Evolutionary conservation across 129 eudicot genomes (phyloP).

Genomic region (Heracleum sosnowskyi): DNA sequence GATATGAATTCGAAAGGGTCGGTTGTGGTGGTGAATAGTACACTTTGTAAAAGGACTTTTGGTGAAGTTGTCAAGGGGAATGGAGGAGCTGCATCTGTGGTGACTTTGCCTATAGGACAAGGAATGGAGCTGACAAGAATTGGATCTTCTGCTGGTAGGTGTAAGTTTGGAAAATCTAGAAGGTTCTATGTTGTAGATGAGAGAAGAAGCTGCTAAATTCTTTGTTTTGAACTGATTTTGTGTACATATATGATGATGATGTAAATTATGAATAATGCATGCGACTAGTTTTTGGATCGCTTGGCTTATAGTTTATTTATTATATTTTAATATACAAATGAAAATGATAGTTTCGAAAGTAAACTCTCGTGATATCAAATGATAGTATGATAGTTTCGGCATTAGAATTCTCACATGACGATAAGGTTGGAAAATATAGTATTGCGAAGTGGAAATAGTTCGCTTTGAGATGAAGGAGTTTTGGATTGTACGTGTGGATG

Average conservation of each 20-base stretch:
- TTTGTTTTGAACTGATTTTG: background rate
- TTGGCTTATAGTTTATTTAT: too few species aligned
- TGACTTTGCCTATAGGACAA: conserved; percentile 1
- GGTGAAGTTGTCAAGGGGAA: background rate
- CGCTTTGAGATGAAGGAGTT: too few species aligned
- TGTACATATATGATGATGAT: background rate
- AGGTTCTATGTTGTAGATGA: conserved; percentile 4
- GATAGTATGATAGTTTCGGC: too few species aligned
- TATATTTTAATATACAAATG: too few species aligned
- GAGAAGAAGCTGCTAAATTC: background rate
- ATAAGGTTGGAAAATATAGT: too few species aligned
- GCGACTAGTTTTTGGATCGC: too few species aligned
- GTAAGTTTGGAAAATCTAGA: background rate
- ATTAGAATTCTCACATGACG: too few species aligned
- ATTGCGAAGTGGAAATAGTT: too few species aligned
- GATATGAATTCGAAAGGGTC: background rate
- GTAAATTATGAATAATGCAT: background rate
- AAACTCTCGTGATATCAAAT: too few species aligned
- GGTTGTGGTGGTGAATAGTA: background rate
- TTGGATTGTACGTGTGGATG: too few species aligned
- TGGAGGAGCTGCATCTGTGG: conserved; percentile 5
- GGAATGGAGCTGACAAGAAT: conserved; percentile 8
- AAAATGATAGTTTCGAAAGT: too few species aligned
- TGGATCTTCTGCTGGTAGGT: background rate
- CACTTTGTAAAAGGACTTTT: background rate